These are phyloP conservation scores for Apiospora aurea DNA, from an alignment of 2,329 filamentous ascomycete genomes.

Conservation along the genomic window DNA sequence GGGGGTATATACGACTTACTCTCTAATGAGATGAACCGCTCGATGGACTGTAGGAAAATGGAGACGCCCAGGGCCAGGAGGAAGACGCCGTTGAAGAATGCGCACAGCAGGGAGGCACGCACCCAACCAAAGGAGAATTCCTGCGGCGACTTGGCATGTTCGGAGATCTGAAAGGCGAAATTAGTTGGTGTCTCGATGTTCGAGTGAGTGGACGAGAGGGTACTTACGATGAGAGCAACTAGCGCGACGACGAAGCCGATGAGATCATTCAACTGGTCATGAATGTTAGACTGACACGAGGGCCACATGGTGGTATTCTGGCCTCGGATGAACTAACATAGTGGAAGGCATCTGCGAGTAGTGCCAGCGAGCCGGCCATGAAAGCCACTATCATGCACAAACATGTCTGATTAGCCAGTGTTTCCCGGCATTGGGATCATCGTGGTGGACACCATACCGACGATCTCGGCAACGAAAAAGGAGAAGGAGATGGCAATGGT, in stretches of 20 bases:
- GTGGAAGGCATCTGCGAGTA: slow-evolving; percentile 81
- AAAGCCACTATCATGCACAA: slow-evolving; percentile 38
- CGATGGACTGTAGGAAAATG: slow-evolving; percentile 76
- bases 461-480: slow-evolving; percentile 61
- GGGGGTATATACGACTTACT: slow-evolving; percentile 46
- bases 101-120: slow-evolving; percentile 73
- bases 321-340: slow-evolving; percentile 59
- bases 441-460: slow-evolving; percentile 45
- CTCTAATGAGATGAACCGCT: slow-evolving; percentile 68
- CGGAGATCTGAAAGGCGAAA: slow-evolving; percentile 56
- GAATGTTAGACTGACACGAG: slow-evolving; percentile 22
- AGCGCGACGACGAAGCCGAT: slow-evolving; percentile 74
- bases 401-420: background rate
- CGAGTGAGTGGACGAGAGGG: background rate
- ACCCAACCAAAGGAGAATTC: slow-evolving; percentile 79
- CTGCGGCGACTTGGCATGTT: slow-evolving; percentile 62
- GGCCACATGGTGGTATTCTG: accelerated
- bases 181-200: slow-evolving; percentile 27
- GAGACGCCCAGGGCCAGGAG: slow-evolving; percentile 75
- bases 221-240: slow-evolving; percentile 63
- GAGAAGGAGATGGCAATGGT: slow-evolving; percentile 57
- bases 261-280: slow-evolving; percentile 65
- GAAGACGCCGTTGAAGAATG: slow-evolving; percentile 83
- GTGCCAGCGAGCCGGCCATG: slow-evolving; percentile 71
- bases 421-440: background rate